phyloP scores from a whole-genome alignment of 257 asterid species.

The Nyctanthes arbortristis region DNA sequence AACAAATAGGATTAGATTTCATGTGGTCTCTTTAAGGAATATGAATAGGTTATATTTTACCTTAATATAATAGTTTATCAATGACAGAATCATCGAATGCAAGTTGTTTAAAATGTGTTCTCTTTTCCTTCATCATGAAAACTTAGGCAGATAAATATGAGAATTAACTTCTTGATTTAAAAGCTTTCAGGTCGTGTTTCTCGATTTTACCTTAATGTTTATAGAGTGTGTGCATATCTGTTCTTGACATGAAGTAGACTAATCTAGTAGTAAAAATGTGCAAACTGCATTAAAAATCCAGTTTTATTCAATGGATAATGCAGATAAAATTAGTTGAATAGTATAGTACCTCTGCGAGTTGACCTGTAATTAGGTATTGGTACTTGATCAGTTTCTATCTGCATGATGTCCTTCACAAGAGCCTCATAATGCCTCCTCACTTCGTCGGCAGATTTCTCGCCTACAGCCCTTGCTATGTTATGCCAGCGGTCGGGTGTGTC shows the following conservation, averaged over 20 bases:
- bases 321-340: not conserved
- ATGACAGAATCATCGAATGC: not conserved
- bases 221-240: not conserved
- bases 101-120: not conserved
- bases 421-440: slow-evolving; percentile 52
- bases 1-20: slow-evolving; percentile 36
- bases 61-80: not conserved
- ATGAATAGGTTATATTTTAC: not conserved
- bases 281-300: not conserved
- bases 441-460: slow-evolving; percentile 52
- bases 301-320: not conserved
- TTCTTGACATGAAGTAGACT: not conserved
- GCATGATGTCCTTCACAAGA: slow-evolving; percentile 47
- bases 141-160: not conserved
- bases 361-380: slow-evolving; percentile 55
- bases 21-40: slow-evolving; percentile 27
- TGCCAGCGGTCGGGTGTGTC: slow-evolving; percentile 60
- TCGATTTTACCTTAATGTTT: not conserved
- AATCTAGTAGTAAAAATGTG: not conserved
- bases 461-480: slow-evolving; percentile 50
- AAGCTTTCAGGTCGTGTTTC: not conserved
- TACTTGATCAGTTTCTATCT: slow-evolving; percentile 50
- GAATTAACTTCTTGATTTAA: not conserved
- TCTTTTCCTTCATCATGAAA: no score
- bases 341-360: slow-evolving; percentile 32